A percentile compares a stretch with the other conserved stretches of the same genome.
phyloP scores from a whole-genome alignment of 495 filamentous ascomycete species.

The Penicillium maclennaniae region DNA sequence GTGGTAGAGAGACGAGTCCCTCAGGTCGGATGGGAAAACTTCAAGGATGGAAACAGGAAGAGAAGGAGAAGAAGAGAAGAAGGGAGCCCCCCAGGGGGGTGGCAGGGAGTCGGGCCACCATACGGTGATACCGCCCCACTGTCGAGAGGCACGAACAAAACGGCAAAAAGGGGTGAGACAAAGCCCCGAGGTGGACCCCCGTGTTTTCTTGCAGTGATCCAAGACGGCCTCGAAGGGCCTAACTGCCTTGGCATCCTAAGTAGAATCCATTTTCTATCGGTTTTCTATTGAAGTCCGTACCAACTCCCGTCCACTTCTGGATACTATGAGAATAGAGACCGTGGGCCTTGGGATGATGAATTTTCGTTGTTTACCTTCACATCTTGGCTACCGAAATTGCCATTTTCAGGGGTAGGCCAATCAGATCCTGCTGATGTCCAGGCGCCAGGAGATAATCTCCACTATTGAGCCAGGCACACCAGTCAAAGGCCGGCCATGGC shows the following conservation, averaged over 20 bases:
- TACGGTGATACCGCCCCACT: background rate
- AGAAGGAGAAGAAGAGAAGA: slow-evolving; percentile 11
- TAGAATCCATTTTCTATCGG: background rate
- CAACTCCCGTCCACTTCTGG: background rate
- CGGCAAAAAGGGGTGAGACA: background rate
- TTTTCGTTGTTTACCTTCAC: slow-evolving; percentile 6
- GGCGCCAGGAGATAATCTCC: slow-evolving; percentile 3
- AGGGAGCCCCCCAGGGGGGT: slow-evolving; percentile 9
- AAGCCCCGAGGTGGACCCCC: background rate
- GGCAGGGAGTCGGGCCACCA: slow-evolving; percentile 10
- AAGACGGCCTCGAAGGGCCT: slow-evolving; percentile 5
- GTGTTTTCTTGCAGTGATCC: background rate
- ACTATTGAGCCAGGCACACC: slow-evolving; percentile 23
- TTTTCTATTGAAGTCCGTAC: no score
- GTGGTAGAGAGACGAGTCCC: slow-evolving; percentile 44
- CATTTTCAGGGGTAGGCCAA: slow-evolving; percentile 13
- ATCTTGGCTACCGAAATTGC: slow-evolving; percentile 8
- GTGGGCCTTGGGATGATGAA: slow-evolving; percentile 2
- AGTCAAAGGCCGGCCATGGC: slow-evolving; percentile 11
- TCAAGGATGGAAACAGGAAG: slow-evolving; percentile 19
- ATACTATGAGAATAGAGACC: background rate
- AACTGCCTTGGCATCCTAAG: slow-evolving; percentile 2
- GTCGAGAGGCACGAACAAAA: background rate
- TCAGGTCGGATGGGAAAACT: slow-evolving; percentile 45
- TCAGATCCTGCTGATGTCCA: background rate